Conservation (phyloP, 352 stramenopile genomes). For the Phytopythium oedochilum region DNA sequence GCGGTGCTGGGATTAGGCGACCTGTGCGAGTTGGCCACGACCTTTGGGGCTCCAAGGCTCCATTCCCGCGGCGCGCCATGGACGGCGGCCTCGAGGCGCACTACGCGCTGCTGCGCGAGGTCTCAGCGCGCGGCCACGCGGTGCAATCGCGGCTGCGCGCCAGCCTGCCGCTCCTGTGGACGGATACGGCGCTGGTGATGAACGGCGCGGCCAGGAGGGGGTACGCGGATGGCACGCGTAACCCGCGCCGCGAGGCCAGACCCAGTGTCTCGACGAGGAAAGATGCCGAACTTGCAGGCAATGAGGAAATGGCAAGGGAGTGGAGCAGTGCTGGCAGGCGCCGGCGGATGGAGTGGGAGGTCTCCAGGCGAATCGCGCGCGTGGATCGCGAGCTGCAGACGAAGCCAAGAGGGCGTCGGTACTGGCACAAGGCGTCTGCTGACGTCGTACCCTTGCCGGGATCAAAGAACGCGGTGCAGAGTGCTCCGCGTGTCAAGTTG, state of each 20-base stretch:
- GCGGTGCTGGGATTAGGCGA: no score
- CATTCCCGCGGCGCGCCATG: slow-evolving; percentile 2
- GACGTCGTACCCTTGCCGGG: neutral
- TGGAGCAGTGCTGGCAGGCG: slow-evolving; percentile 10
- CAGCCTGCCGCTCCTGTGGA: slow-evolving; percentile 50
- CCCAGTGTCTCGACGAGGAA: neutral
- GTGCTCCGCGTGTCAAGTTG: neutral
- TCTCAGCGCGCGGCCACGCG: slow-evolving; percentile 35
- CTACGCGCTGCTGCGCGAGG: slow-evolving; percentile 56
- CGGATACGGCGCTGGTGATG: slow-evolving; percentile 39
- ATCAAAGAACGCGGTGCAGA: neutral
- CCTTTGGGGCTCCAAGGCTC: no score
- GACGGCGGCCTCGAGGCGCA: slow-evolving; percentile 31
- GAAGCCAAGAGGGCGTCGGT: slow-evolving; percentile 39
- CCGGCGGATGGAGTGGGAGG: slow-evolving; percentile 59
- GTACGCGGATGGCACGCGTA: neutral
- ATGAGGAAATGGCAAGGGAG: neutral
- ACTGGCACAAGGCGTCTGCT: slow-evolving; percentile 36
- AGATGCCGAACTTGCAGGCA: no score
- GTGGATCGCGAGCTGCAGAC: slow-evolving; percentile 55
- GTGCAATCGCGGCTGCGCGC: slow-evolving; percentile 41
- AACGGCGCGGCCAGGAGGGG: slow-evolving; percentile 9
- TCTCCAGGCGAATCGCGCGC: slow-evolving; percentile 59
- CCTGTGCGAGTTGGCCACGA: no score
- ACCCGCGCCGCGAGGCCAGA: neutral